Base-by-base conservation (phyloP, 306 rosid species). In the Aeschynomene evenia region DNA sequence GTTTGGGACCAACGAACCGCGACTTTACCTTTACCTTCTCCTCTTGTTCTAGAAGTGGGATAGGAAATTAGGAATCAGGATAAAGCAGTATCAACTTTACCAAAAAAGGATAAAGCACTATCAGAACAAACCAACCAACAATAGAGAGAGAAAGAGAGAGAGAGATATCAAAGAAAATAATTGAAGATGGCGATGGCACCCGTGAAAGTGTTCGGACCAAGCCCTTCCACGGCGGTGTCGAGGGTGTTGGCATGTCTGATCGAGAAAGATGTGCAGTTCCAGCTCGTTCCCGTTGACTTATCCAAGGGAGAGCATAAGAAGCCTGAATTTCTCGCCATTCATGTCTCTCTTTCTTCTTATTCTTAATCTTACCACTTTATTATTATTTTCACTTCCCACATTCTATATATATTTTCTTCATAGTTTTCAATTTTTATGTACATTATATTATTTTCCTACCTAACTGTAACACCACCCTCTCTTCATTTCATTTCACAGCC, bases 281-380 rank as follows among this genome's bases (percentile, higher is more conserved):
- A 86, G 75, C 86, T 92, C 40, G 5, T 83, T 28, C 62, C 98
- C 3, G 40, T 92, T 10, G 78, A 90, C 87, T 80, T 92, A 90
- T 45, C 96, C 72, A 88, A 92, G 84, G 93, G 87, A 15, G 98
- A 90, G 72, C 98, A 92, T 74, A 90, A 80, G 79, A 83, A 71
- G 56, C 96, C 93, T 12, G 59, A 83, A 5, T 92, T 61, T 68
- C 91, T 86, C 73, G 81, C 88, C 73, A 79, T 90, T 50, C 96
- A 91, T 84, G 95, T 84, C 49, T n/a, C n/a, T n/a, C n/a, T n/a
- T n/a, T n/a, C n/a, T n/a, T n/a, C n/a, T n/a, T n/a, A n/a, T n/a
- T n/a, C n/a, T 21, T 33, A 33, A 28, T 28, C 40, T 34, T 37
- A 9, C 11, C 10, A 4, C 26, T 15, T 23, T 16, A 2, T 33